These are phyloP conservation scores for Inga leiocalycina DNA, from an alignment of 306 rosid species.

Conservation along the genomic window DNA sequence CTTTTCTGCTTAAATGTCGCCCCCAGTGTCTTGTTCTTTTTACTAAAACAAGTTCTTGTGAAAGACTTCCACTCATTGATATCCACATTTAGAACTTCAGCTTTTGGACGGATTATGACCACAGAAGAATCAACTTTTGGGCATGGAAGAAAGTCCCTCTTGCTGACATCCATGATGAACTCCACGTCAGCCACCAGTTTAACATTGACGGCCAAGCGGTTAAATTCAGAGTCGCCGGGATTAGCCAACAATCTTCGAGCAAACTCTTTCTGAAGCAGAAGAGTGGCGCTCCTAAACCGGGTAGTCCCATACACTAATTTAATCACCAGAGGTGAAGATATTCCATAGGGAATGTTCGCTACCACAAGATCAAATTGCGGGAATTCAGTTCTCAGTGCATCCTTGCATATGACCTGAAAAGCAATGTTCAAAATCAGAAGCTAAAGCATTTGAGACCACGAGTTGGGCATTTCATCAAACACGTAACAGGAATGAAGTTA, in stretches of 20 bases:
- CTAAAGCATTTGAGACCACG: not conserved
- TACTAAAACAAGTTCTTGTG: constrained; percentile 62
- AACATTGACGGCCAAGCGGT: constrained; percentile 83
- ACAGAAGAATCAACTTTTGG: constrained; percentile 91
- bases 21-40: constrained; percentile 84
- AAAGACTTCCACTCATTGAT: constrained; percentile 77
- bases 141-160: constrained; percentile 79
- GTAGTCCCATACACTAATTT: constrained; percentile 59
- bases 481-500: not conserved
- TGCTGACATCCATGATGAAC: constrained; percentile 80
- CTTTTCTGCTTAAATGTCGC: constrained; percentile 73
- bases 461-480: constrained; percentile 57
- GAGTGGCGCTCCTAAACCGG: constrained; percentile 77
- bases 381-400: constrained; percentile 69
- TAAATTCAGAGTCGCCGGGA: constrained; percentile 76
- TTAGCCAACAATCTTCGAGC: constrained; percentile 75
- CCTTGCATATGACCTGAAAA: constrained; percentile 68
- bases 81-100: constrained; percentile 57
- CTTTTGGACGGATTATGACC: constrained; percentile 75
- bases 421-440: constrained; percentile 16
- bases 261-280: constrained; percentile 88
- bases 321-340: constrained; percentile 76
- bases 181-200: constrained; percentile 76
- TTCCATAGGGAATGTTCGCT: constrained; percentile 87
- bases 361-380: constrained; percentile 80